These are phyloP conservation scores for Ustilago shanxiensis DNA, from an alignment of 1,284 basidiomycete genomes.

Conservation along the genomic window DNA sequence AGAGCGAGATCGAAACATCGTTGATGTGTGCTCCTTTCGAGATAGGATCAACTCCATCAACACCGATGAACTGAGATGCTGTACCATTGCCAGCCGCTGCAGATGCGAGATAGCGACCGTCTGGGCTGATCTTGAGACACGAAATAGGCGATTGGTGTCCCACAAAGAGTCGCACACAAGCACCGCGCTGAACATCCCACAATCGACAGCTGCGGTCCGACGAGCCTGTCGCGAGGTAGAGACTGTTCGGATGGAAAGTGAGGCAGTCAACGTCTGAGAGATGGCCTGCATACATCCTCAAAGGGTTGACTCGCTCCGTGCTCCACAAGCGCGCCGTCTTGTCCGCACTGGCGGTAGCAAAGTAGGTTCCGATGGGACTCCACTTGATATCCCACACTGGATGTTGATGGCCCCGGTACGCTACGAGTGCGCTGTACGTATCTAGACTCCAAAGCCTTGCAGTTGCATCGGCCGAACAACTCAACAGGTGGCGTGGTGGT, in stretches of 20 bases:
- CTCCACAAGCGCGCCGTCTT: constrained; percentile 96
- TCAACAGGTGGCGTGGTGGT: constrained; percentile 88
- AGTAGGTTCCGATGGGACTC: constrained; percentile 98
- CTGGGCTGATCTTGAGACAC: constrained; percentile 88
- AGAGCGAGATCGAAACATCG: constrained; percentile 91
- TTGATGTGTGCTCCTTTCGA: constrained; percentile 71
- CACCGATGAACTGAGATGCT: constrained; percentile 42
- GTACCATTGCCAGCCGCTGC: constrained; percentile 72
- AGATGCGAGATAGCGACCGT: constrained; percentile 91
- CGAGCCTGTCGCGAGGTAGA: constrained; percentile 97
- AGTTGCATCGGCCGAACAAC: constrained; percentile 92
- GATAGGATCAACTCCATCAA: constrained; percentile 19
- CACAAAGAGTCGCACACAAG: constrained; percentile 92
- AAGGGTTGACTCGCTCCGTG: constrained; percentile 86
- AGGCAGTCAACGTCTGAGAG: constrained; percentile 96
- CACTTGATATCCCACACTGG: constrained; percentile 99
- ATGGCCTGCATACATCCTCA: constrained; percentile 96
- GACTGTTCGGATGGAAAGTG: constrained; percentile 94
- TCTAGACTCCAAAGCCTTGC: constrained; percentile 94
- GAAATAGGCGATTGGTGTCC: constrained; percentile 94
- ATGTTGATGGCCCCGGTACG: constrained; percentile 95
- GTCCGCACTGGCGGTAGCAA: constrained; percentile 93
- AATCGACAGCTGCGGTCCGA: constrained; percentile 94
- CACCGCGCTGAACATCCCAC: constrained; percentile 98
- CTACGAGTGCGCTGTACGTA: constrained; percentile 91